A percentile compares a stretch with the other conserved stretches of the same genome.
These are phyloP conservation scores for Trametes maxima DNA, from an alignment of 768 basidiomycete genomes.

Conservation along the genomic window DNA sequence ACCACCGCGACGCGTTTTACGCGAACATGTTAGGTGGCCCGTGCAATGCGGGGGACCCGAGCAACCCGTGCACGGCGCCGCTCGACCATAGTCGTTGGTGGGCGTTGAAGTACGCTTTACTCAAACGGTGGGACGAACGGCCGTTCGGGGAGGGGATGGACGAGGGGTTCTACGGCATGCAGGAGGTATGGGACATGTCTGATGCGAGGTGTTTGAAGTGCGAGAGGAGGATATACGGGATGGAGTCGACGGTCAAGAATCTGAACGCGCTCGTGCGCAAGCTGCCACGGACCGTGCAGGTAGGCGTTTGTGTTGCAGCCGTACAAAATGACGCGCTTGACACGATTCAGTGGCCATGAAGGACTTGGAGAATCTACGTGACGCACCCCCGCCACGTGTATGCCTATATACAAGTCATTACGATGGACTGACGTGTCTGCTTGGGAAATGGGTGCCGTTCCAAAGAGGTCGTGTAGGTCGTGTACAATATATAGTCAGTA, in stretches of 20 bases:
- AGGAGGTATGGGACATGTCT: constrained; percentile 16
- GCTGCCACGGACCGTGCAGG: constrained; percentile 25
- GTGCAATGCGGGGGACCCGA: constrained; percentile 6
- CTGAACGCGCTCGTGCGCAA: constrained; percentile 20
- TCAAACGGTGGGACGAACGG: constrained; percentile 16
- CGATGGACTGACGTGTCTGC: too few relatives aligned
- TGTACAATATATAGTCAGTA: too few relatives aligned
- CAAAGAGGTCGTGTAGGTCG: too few relatives aligned
- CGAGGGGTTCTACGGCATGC: constrained; percentile 3
- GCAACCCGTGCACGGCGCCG: constrained; percentile 13
- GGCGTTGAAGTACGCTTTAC: constrained; percentile 23
- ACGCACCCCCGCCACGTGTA: too few relatives aligned
- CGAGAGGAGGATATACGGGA: constrained; percentile 21
- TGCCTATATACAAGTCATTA: too few relatives aligned
- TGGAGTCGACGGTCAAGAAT: constrained; percentile 19
- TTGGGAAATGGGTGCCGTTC: too few relatives aligned
- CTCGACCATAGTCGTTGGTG: constrained; percentile 24
- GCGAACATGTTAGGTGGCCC: constrained; percentile 22
- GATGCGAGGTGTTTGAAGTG: constrained; percentile 22
- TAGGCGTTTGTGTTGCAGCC: neutral
- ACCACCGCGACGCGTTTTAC: constrained; percentile 41
- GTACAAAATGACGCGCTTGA: too few relatives aligned
- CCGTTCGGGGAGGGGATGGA: constrained; percentile 16
- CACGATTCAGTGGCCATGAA: too few relatives aligned
- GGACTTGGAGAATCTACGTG: too few relatives aligned